These are phyloP conservation scores for Cercophora samala DNA, from an alignment of 495 filamentous ascomycete genomes.

Conservation along the genomic window DNA sequence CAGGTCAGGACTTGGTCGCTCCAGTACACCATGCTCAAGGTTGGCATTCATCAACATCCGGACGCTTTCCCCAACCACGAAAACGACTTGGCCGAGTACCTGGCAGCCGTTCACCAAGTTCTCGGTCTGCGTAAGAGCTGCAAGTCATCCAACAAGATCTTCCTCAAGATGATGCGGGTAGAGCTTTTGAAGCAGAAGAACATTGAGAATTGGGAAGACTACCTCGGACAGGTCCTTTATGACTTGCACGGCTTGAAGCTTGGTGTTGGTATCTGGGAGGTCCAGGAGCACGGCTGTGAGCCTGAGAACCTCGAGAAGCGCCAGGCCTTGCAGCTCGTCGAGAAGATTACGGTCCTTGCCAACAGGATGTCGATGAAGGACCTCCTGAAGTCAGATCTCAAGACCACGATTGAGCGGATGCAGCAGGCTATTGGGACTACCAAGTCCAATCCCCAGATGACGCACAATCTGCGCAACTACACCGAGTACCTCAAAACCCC, in stretches of 20 bases:
- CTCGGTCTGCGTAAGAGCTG: constrained; percentile 85
- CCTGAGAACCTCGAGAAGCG: constrained; percentile 70
- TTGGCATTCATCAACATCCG: constrained; percentile 65
- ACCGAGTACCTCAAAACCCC: constrained; percentile 72
- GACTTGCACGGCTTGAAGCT: constrained; percentile 84
- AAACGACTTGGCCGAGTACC: constrained; percentile 68
- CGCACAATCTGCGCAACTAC: constrained; percentile 71
- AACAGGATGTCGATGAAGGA: constrained; percentile 86
- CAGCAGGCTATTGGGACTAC: constrained; percentile 58
- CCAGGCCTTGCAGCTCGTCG: constrained; percentile 73
- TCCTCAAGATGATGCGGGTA: constrained; percentile 82
- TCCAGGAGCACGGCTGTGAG: constrained; percentile 72
- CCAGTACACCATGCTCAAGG: constrained; percentile 68
- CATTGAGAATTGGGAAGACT: constrained; percentile 68
- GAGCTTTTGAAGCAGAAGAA: constrained; percentile 66
- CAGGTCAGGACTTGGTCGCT: constrained; percentile 85
- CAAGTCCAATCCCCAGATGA: constrained; percentile 65
- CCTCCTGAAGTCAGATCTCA: constrained; percentile 82
- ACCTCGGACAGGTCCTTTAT: constrained; percentile 81
- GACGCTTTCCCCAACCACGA: constrained; percentile 58
- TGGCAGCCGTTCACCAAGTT: constrained; percentile 76
- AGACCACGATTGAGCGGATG: constrained; percentile 83
- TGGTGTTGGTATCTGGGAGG: constrained; percentile 60
- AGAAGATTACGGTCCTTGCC: constrained; percentile 75
- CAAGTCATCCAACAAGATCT: constrained; percentile 76